A percentile compares a stretch with the other conserved stretches of the same genome.
Conservation (phyloP, 345 rosid species). For the Atalantia buxifolia region DNA sequence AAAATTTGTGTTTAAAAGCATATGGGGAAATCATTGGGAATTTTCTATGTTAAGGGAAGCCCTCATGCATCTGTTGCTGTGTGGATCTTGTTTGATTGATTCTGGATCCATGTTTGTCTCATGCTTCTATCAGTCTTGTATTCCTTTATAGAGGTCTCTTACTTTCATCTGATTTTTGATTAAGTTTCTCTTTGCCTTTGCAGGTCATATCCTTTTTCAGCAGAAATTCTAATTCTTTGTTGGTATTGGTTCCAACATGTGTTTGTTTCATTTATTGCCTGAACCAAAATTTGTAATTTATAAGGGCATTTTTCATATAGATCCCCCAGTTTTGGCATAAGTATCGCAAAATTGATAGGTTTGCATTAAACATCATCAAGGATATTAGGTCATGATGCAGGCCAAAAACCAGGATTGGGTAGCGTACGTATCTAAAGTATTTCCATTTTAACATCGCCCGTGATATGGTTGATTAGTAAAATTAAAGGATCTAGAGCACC, state of each 20-base stretch:
- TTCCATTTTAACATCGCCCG: background rate
- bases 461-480: background rate
- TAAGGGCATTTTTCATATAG: background rate
- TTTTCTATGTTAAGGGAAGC: background rate
- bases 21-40: background rate
- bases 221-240: conserved; percentile 1
- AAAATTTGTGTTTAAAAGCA: background rate
- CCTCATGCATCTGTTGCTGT: background rate
- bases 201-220: conserved; percentile 97
- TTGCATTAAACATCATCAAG: background rate
- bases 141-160: background rate
- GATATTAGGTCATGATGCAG: background rate
- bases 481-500: background rate
- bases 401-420: background rate
- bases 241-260: background rate
- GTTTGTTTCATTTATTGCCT: background rate
- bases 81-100: background rate
- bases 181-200: conserved; percentile 22
- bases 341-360: no score
- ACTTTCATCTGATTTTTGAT: background rate
- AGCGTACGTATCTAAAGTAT: background rate
- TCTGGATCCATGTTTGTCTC: background rate
- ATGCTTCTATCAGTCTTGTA: background rate
- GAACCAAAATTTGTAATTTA: background rate
- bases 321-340: background rate